phyloP scores from a whole-genome alignment of 2,329 filamentous ascomycete species.

The Neonectria magnoliae region DNA sequence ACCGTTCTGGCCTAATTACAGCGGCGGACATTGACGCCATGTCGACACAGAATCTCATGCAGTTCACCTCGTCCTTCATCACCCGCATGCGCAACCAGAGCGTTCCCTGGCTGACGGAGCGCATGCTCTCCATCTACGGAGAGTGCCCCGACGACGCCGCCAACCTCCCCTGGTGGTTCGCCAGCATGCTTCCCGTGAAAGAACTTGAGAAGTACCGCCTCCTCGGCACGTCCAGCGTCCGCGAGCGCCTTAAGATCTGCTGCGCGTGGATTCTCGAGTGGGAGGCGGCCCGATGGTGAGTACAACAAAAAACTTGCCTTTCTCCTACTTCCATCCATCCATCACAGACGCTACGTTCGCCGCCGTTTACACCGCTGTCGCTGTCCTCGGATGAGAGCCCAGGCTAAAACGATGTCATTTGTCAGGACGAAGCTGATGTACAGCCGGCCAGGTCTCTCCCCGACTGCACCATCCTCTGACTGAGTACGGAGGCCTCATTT shows the following conservation, averaged over 20 bases:
- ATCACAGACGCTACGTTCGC: neutral
- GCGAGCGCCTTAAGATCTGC: constrained; percentile 84
- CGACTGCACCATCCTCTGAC: constrained; percentile 47
- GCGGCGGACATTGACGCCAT: constrained; percentile 51
- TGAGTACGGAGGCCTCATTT: constrained; percentile 28
- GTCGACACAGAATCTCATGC: constrained; percentile 77
- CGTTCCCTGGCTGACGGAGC: constrained; percentile 78
- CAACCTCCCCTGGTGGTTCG: constrained; percentile 90
- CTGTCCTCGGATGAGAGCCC: constrained; percentile 24
- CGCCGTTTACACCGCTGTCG: constrained; percentile 6
- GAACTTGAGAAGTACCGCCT: constrained; percentile 84
- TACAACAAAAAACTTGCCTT: constrained; percentile 6
- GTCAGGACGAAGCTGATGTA: constrained; percentile 43
- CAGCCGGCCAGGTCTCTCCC: constrained; percentile 43
- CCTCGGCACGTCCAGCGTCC: constrained; percentile 77
- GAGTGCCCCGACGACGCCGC: constrained; percentile 80
- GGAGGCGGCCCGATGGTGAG: constrained; percentile 77
- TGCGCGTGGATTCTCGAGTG: constrained; percentile 81
- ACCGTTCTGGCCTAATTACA: neutral
- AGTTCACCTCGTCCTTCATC: constrained; percentile 74
- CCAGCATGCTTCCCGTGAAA: constrained; percentile 79
- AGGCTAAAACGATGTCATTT: constrained; percentile 34
- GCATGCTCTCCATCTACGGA: constrained; percentile 79
- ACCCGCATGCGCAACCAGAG: constrained; percentile 73
- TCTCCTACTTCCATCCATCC: neutral